Base-by-base conservation (phyloP, 177 flowering plant genomes). In the Tripterygium wilfordii region DNA sequence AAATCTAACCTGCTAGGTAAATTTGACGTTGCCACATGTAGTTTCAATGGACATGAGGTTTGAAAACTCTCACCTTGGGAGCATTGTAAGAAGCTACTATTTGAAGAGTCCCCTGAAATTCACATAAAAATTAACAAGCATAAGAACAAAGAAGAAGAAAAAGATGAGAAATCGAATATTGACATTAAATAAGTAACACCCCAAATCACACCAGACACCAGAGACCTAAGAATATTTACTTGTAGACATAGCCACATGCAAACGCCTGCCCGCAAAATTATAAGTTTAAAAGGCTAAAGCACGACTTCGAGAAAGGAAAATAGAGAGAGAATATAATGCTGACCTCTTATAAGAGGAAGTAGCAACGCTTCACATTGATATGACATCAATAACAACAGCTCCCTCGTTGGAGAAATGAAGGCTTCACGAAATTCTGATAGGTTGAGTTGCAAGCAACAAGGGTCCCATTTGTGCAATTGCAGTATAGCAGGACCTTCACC, bases 321-420 rank as follows among this genome's bases (percentile, higher is more conserved):
- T 30, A 30, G 33, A 30, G 7, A 6, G 7, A 32, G 47, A 40
- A 33, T 53, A 27, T 10, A 30, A 30, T 35, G 38, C 16, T 67
- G 21, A 87, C 95, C 89, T 62, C 68, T 49, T 60, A 32, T 43
- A 23, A 94, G 62, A 49, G 96, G 96, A 60, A 82, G 64, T 56
- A 86, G 43, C 48, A 85, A 56, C 31, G 88, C 97, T 66, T 89
- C 90, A 53, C 58, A 55, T 17, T 81, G 77, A 63, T 69, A 51
- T 0, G 99, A 88, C 52, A 71, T 80, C 65, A 94, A 53, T 26
- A 87, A 53, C 45, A 94, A 51, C 2, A 74, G 50, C 71, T 80
- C 80, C 60, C 95, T 77, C 15, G 95, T 73, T 2, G 99, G 99
- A 50, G 99, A 94, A 4, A 94, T 71, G 63, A 75, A 87, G 50